A percentile compares a stretch with the other conserved stretches of the same genome.
These are phyloP conservation scores for Pulveroboletus sp. DNA, from an alignment of 768 basidiomycete species.

Conservation along the genomic window DNA sequence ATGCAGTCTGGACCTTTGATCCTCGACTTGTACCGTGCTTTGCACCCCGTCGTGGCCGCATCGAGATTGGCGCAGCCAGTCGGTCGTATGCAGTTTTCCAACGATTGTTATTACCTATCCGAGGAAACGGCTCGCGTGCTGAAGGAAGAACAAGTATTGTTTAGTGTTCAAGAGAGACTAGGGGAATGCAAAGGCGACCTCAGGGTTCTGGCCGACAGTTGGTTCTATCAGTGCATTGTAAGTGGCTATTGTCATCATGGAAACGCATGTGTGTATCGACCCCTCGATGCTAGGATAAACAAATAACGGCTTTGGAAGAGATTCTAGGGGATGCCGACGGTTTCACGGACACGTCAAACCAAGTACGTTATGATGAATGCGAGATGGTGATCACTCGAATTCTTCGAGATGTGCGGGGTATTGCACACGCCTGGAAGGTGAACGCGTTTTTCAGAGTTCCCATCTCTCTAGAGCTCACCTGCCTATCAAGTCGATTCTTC, in stretches of 20 bases:
- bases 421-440: constrained; percentile 74
- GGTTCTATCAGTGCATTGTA: constrained; percentile 70
- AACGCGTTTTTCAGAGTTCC: constrained; percentile 8
- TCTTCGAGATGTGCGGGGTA: constrained; percentile 56
- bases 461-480: background rate
- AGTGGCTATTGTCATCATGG: constrained; percentile 25
- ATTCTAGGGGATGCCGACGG: constrained; percentile 55
- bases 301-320: constrained; percentile 30
- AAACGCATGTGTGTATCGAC: background rate
- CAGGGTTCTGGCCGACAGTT: constrained; percentile 56
- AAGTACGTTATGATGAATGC: constrained; percentile 72
- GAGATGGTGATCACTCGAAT: constrained; percentile 63
- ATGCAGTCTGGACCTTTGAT: constrained; percentile 58
- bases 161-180: constrained; percentile 42
- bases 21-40: constrained; percentile 74
- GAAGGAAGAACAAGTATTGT: constrained; percentile 26
- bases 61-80: constrained; percentile 48
- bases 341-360: constrained; percentile 65
- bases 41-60: constrained; percentile 65
- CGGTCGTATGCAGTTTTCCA: constrained; percentile 69
- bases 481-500: constrained; percentile 52
- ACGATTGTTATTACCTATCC: constrained; percentile 72
- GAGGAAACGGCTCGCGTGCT: constrained; percentile 38
- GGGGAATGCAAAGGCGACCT: constrained; percentile 50
- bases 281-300: constrained; percentile 19